A percentile compares a stretch with the other conserved stretches of the same genome.
Conservation (phyloP, 2,329 filamentous ascomycete genomes). For the Metarhizium robertsii region DNA sequence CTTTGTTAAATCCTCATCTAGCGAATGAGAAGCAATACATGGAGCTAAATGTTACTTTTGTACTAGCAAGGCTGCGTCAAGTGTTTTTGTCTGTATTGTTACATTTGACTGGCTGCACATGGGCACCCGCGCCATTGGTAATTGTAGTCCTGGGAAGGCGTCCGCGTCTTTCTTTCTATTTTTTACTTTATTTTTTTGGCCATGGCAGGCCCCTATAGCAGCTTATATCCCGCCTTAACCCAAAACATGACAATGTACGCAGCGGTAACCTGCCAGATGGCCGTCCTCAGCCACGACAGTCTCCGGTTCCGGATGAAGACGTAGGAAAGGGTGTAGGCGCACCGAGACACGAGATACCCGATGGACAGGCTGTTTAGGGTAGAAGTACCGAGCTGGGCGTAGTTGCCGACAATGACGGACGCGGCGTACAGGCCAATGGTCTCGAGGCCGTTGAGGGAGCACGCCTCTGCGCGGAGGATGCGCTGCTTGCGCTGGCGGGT, state of each 20-base stretch:
- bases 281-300: constrained; percentile 26
- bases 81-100: too few relatives aligned
- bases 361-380: constrained; percentile 30
- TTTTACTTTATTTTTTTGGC: too few relatives aligned
- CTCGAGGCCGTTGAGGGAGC: constrained; percentile 34
- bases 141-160: too few relatives aligned
- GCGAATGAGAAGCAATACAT: too few relatives aligned
- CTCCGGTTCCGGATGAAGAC: constrained; percentile 31
- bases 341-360: constrained; percentile 30
- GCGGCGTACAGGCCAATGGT: constrained; percentile 34
- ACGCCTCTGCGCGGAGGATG: constrained; percentile 43
- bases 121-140: too few relatives aligned
- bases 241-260: constrained; percentile 27
- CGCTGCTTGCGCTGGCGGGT: constrained; percentile 39
- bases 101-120: too few relatives aligned
- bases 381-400: constrained; percentile 24
- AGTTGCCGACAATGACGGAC: constrained; percentile 35
- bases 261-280: constrained; percentile 28
- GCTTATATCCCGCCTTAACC: constrained; percentile 28
- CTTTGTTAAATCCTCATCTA: not conserved
- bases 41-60: too few relatives aligned
- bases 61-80: too few relatives aligned
- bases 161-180: too few relatives aligned
- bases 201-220: not conserved
- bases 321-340: constrained; percentile 33